Evolutionary conservation across 352 stramenopile species (phyloP).

Genomic region (Hyaloperonospora arabidopsidis): DNA sequence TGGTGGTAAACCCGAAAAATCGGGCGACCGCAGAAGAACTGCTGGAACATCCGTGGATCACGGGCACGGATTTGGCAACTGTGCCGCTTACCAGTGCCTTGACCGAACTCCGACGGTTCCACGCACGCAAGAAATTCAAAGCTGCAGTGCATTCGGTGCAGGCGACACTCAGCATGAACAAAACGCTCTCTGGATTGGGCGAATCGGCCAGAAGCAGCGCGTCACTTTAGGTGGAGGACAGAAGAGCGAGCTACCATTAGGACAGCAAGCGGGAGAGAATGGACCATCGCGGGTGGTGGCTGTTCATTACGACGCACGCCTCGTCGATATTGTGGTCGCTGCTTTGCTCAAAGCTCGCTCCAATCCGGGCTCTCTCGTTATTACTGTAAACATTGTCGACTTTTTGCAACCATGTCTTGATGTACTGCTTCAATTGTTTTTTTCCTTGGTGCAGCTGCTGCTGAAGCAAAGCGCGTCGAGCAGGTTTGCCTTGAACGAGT

Average conservation of each 20-base stretch:
- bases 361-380: no score
- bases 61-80: constrained; percentile 51
- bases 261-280: constrained; percentile 4
- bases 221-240: constrained; percentile 34
- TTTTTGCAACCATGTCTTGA: no score
- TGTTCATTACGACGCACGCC: not conserved
- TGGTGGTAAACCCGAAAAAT: constrained; percentile 75
- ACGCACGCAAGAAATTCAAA: constrained; percentile 80
- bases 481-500: constrained; percentile 49
- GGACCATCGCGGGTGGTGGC: not conserved
- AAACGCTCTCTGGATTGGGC: constrained; percentile 35
- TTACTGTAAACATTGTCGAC: no score
- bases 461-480: constrained; percentile 44
- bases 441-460: constrained; percentile 20
- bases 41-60: constrained; percentile 72
- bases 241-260: not conserved
- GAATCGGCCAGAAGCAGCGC: constrained; percentile 23
- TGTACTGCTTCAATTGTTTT: constrained; percentile 16
- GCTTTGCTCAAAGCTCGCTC: no score
- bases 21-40: constrained; percentile 50
- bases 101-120: constrained; percentile 70
- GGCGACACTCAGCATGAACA: constrained; percentile 80
- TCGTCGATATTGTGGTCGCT: no score
- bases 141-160: constrained; percentile 71
- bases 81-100: constrained; percentile 70